These are phyloP conservation scores for Candida golubevii DNA, from an alignment of 805 yeast genomes.

Conservation along the genomic window DNA sequence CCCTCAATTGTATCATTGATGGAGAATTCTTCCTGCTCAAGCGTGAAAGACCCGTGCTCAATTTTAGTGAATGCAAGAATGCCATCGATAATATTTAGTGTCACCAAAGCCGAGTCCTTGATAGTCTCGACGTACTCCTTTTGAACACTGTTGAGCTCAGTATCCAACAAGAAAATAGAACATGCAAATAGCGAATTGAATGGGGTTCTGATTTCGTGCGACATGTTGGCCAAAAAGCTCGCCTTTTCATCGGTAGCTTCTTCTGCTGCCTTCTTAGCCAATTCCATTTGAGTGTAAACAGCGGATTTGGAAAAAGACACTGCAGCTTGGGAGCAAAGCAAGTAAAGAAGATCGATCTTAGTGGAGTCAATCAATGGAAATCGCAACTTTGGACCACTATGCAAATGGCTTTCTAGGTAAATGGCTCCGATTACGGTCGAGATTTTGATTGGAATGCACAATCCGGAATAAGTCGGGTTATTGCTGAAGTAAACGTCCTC, in stretches of 20 bases:
- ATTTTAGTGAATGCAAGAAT: constrained; percentile 52
- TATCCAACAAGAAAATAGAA: constrained; percentile 46
- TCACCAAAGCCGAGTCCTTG: constrained; percentile 46
- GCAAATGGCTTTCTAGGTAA: constrained; percentile 33
- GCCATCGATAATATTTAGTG: constrained; percentile 50
- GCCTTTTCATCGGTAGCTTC: constrained; percentile 54
- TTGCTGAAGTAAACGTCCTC: constrained; percentile 39
- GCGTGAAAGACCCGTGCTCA: constrained; percentile 49
- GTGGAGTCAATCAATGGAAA: constrained; percentile 20
- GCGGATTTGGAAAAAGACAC: constrained; percentile 47
- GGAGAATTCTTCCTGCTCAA: constrained; percentile 42
- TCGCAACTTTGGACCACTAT: constrained; percentile 8
- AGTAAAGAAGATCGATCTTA: constrained; percentile 36
- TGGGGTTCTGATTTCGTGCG: constrained; percentile 55
- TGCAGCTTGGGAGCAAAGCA: constrained; percentile 50
- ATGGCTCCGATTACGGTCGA: constrained; percentile 42
- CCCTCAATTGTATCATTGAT: constrained; percentile 44
- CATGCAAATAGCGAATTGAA: constrained; percentile 49
- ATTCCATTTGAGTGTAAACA: constrained; percentile 44
- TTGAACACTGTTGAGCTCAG: constrained; percentile 41
- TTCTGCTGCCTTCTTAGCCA: constrained; percentile 41
- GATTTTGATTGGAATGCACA: constrained; percentile 45
- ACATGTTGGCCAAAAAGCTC: constrained; percentile 51
- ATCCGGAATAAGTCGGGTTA: constrained; percentile 29
- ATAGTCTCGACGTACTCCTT: constrained; percentile 51